Percentiles rank a stretch among this genome's conserved stretches.
These are phyloP conservation scores for Phlyctochytrium planicorne DNA, from an alignment of 192 early-diverging fungal species.

Conservation along the genomic window DNA sequence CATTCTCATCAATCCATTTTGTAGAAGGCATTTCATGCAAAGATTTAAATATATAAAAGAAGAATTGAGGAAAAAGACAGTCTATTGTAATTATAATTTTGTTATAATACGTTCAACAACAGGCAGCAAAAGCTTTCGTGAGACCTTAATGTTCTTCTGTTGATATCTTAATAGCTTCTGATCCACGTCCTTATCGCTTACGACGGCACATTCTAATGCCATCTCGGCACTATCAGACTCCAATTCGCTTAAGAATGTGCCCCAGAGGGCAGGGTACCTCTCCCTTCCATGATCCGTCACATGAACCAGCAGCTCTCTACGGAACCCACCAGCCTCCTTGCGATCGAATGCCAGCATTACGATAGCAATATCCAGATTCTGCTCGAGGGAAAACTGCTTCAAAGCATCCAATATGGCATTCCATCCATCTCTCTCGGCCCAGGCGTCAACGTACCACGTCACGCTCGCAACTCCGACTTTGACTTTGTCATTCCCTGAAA, in stretches of 20 bases:
- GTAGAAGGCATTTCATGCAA: no score
- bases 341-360: conserved; percentile 61
- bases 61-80: no score
- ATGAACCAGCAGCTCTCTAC: conserved; percentile 51
- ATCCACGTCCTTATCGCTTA: conserved; percentile 13
- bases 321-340: conserved; percentile 41
- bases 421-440: conserved; percentile 47
- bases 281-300: not conserved
- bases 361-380: conserved; percentile 52
- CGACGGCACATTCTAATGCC: conserved; percentile 24
- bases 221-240: conserved; percentile 19
- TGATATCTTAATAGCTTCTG: conserved; percentile 36
- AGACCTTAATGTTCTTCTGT: conserved; percentile 52
- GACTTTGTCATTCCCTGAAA: conserved; percentile 13
- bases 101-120: conserved; percentile 62
- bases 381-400: conserved; percentile 35
- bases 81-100: no score
- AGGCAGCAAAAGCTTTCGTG: conserved; percentile 66
- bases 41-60: no score
- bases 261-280: not conserved
- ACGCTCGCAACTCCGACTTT: conserved; percentile 65
- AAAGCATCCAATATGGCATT: conserved; percentile 19
- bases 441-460: conserved; percentile 46
- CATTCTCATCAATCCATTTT: no score
- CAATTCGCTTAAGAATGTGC: conserved; percentile 30